Evolutionary conservation across 441 rosid genomes (phyloP).

Genomic region (Manihot esculenta): DNA sequence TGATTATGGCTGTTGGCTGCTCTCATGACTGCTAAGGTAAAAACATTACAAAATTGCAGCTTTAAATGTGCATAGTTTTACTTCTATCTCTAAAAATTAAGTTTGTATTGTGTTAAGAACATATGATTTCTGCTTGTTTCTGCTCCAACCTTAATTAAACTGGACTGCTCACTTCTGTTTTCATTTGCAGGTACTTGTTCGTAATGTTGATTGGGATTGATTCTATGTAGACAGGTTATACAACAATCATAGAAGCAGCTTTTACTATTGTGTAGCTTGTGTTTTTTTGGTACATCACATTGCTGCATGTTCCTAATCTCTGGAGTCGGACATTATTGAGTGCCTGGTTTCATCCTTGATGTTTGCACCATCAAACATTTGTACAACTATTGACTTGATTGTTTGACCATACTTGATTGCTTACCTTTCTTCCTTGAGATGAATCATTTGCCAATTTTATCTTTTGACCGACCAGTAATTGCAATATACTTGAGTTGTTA

Average conservation of each 20-base stretch:
- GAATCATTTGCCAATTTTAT: neutral
- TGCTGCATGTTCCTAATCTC: neutral
- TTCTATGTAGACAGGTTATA: constrained; percentile 12
- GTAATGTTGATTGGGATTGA: constrained; percentile 10
- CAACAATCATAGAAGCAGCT: constrained; percentile 6
- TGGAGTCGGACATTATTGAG: neutral
- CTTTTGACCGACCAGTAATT: neutral
- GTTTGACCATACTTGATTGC: neutral
- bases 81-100: neutral
- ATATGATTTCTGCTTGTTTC: neutral
- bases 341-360: neutral
- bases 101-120: neutral
- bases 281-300: neutral
- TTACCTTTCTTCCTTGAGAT: neutral
- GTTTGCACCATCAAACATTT: neutral
- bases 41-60: neutral
- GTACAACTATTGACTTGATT: constrained; percentile 5
- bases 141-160: neutral
- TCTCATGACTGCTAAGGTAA: neutral
- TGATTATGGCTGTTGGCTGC: neutral
- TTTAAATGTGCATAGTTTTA: neutral
- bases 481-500: neutral
- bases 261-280: constrained; percentile 2
- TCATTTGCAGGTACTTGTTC: constrained; percentile 25
- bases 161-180: neutral